Evolutionary conservation across 2,329 filamentous ascomycete species (phyloP), one percentile per base, ranked within the genome.

Genomic region (Falciphora oryzae): DNA sequence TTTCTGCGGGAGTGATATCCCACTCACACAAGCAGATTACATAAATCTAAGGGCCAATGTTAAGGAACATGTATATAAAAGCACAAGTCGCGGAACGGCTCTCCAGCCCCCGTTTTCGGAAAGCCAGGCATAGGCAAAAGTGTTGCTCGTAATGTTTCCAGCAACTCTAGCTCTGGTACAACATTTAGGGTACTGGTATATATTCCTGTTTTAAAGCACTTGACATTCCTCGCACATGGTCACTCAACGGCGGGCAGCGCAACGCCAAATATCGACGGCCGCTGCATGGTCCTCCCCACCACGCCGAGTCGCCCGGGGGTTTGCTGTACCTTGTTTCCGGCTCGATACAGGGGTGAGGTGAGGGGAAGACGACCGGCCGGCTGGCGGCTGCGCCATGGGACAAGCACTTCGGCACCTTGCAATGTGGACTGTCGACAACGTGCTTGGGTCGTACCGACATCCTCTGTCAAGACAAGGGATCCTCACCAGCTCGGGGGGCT

Each of bases 1-100:
- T 61, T 50, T 53, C 38, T 53, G 50, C 27, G 25, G 44, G 38
- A 61, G 38, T 35, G 38, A 44, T 53, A 61, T 61, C 18, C 60
- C 22, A 8, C 2, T 38, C 18, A 53, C n/a, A 22, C 10, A n/a
- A 22, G 22, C 10, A n/a, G 16, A 27, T 27, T 38, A 44, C 38
- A 28, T 6, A 13, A 18, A 27, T 32, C 28, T 14, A 28, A 14
- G 28, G 7, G 18, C 13, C 27, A 31, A 61, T 4, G 4, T 27
- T 10, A 4, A 38, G 11, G 18, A 22, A 27, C 16, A n/a, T 18
- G 28, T 28, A 31, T 18, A 44, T 10, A 38, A 2, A 61, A 18
- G 31, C 25, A 57, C 13, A 44, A 35, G 32, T 35, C 32, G 32
- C 16, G 13, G 38, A 18, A 16, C 38, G 31, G 22, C 13, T 60